phyloP scores from a whole-genome alignment of 345 rosid species.

The Aquilaria yunnanensis region DNA sequence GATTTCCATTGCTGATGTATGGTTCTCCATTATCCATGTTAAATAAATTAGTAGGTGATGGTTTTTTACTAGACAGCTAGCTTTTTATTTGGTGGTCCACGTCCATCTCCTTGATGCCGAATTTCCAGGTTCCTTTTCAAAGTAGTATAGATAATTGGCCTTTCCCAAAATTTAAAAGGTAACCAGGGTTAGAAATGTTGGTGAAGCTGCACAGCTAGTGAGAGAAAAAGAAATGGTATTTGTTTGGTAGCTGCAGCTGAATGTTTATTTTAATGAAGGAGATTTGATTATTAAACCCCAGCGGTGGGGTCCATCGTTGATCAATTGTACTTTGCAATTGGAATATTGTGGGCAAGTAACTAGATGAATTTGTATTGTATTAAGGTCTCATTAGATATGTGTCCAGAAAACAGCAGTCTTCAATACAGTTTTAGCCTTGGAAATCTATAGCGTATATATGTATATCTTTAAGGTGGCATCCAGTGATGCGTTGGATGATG shows the following conservation, averaged over 20 bases:
- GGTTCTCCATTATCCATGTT: constrained; percentile 39
- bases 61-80: constrained; percentile 18
- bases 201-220: constrained; percentile 12
- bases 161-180: constrained; percentile 22
- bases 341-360: constrained; percentile 27
- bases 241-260: constrained; percentile 4
- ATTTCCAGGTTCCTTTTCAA: constrained; percentile 40
- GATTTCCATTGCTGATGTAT: constrained; percentile 34
- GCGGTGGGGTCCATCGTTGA: constrained; percentile 18
- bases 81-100: constrained; percentile 39
- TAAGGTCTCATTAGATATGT: constrained; percentile 19
- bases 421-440: too few species aligned
- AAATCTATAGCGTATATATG: too few species aligned
- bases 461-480: too few species aligned
- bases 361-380: constrained; percentile 5
- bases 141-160: constrained; percentile 21
- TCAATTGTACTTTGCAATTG: constrained; percentile 25
- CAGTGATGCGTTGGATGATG: too few species aligned
- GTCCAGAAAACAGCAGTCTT: constrained; percentile 16
- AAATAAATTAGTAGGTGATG: constrained; percentile 16
- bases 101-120: constrained; percentile 28
- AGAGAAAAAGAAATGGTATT: constrained; percentile 13
- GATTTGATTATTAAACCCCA: constrained; percentile 8
- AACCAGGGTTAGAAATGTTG: constrained; percentile 12
- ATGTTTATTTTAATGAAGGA: constrained; percentile 13